Base-by-base conservation (phyloP, 2,329 filamentous ascomycete genomes). In the Blastomyces percursus region DNA sequence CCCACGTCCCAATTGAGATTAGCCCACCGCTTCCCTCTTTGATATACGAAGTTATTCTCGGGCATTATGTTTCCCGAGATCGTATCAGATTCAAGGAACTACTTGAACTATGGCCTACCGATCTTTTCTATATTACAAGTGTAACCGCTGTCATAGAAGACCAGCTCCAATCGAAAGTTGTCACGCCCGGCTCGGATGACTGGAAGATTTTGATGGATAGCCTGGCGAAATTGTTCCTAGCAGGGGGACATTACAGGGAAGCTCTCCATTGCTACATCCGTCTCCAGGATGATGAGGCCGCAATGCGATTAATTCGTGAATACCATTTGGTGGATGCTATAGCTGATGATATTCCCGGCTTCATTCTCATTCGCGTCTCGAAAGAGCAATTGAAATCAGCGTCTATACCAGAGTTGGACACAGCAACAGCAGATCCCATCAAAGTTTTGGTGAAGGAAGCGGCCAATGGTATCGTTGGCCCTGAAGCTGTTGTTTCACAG, bases 181-280 rank as follows among this genome's bases (percentile, higher is more conserved):
- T 92, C 2, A 82, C 83, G 2, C 86, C 91, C 71, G 89, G 91
- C 66, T 89, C 86, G 58, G 78, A 92, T 61, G 92, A 97, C 70
- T 97, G 93, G 93, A 85, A 85, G 30, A 89, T 95, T 64, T 82
- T 99, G n/a, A 86, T 91, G 77, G 90, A 92, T 71, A 86, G 89
- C 64, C 79, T 99, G 44, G 93, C 91, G 0, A 91, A 87, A 70
- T 79, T 99, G 19, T 90, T 93, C 71, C 84, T 96, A 62, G 89
- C 89, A 9, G 88, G 87, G 67, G 90, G 90, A 0, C 86, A 89
- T 62, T 86, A 90, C 66, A 83, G 89, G 62, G 91, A 97, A 71
- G 93, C 95, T 1, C 78, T 99, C 54, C 87, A 85, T 70, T 94
- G 88, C 74, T 96, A 95, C 72, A 95, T 99, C 71, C 86, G 84